Conservation (phyloP, 2,329 filamentous ascomycete species). For the Talaromyces sp. region DNA sequence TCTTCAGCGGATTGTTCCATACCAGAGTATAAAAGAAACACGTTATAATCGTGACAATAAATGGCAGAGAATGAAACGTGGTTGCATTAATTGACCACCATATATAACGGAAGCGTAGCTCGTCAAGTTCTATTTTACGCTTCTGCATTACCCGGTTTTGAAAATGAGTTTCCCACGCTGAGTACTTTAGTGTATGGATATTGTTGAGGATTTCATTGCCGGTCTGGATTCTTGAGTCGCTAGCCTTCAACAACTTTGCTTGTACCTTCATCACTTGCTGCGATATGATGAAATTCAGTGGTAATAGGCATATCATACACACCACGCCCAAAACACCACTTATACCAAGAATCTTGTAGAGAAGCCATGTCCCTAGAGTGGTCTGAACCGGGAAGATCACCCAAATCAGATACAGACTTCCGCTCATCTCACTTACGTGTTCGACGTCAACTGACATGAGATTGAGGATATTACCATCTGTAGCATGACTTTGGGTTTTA, state of each 20-base stretch:
- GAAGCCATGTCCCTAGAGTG: neutral
- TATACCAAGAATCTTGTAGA: conserved; percentile 1
- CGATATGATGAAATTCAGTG: conserved; percentile 5
- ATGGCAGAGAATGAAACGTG: neutral
- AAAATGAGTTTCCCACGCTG: conserved; percentile 1
- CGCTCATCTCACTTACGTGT: neutral
- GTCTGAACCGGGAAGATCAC: conserved; percentile 4
- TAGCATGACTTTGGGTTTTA: neutral
- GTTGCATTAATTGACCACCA: conserved; percentile 5
- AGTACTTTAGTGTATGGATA: conserved; percentile 5
- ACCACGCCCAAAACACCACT: neutral
- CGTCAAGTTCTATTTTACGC: neutral
- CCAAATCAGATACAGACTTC: conserved; percentile 2
- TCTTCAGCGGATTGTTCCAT: neutral
- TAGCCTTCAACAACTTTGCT: neutral
- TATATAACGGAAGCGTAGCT: neutral
- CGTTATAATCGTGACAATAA: conserved; percentile 4
- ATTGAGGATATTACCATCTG: conserved; percentile 6
- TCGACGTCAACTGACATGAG: conserved; percentile 5
- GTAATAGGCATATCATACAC: neutral
- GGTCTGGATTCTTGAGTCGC: neutral
- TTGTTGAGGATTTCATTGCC: conserved; percentile 3
- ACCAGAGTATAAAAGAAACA: conserved; percentile 6
- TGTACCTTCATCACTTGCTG: neutral
- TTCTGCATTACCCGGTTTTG: neutral